Evolutionary conservation across 352 stramenopile species (phyloP), one percentile per base, ranked within the genome.

Genomic region (Phytophthora tentaculata): DNA sequence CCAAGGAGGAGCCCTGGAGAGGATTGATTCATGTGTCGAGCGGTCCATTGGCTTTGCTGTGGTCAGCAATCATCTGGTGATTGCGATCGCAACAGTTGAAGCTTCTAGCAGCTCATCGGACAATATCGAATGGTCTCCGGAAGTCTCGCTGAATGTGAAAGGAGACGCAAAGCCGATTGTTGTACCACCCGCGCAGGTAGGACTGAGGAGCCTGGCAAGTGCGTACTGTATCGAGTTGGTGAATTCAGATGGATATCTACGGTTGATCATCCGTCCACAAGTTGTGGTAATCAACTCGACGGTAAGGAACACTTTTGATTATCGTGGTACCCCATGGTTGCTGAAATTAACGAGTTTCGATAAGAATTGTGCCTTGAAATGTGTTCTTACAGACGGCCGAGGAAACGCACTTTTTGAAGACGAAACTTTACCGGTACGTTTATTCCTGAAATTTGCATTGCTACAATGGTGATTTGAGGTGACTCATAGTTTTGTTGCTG

Each of bases 241-340:
- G 12, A 79, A 76, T 32, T 63, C 32, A 14, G 50, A 67, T 59
- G 76, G 71, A 3, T 73, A 56, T 16, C 26, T 86, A 8, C 75
- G 71, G 24, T 44, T 89, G 12, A 47, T 59, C 13, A 85, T 91
- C 44, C 72, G 73, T 20, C 81, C 83, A 16, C 67, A 78, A 64
- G 61, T 89, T 14, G 73, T 91, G 26, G 64, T 91, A 26, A 72
- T 88, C 49, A 90, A 91, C 56, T 69, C 81, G 23, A 86, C 79
- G 75, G 83, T 91, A 77, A 64, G 59, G 22, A 69, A 8, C 1
- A 6, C 13, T 50, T 28, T n/a, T n/a, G n/a, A n/a, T 8, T 5
- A 55, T 41, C 7, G 9, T 45, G 56, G 23, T 12, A 24, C 56
- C 32, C 3, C 23, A 14, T 32, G 28, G 9, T 32, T 32, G 28